Percentiles rank a stretch among this genome's conserved stretches.
phyloP scores from a whole-genome alignment of 805 yeast genomes.

The Cyberlindnera mrakii region DNA sequence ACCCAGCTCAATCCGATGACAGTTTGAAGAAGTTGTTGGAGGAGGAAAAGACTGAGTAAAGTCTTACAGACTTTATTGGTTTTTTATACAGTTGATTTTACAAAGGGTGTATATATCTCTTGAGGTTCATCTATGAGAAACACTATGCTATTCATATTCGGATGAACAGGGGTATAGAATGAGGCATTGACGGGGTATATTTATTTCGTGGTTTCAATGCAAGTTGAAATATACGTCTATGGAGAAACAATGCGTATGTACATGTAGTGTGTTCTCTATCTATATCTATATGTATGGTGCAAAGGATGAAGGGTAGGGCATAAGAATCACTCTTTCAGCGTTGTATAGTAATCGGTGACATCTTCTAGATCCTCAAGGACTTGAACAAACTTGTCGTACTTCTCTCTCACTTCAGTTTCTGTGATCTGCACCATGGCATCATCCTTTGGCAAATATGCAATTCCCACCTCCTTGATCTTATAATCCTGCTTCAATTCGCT shows the following conservation, averaged over 20 bases:
- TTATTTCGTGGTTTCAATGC: too few relatives aligned
- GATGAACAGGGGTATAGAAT: too few relatives aligned
- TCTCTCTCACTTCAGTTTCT: slow-evolving; percentile 44
- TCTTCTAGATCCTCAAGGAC: slow-evolving; percentile 78
- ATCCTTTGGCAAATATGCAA: slow-evolving; percentile 57
- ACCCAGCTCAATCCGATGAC: slow-evolving; percentile 31
- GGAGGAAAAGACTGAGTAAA: slow-evolving; percentile 7
- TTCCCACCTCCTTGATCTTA: slow-evolving; percentile 63
- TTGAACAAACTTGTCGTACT: slow-evolving; percentile 50
- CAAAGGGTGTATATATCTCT: too few relatives aligned
- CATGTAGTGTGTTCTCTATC: not conserved
- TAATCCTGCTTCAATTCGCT: slow-evolving; percentile 46
- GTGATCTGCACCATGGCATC: slow-evolving; percentile 53
- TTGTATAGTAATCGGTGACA: slow-evolving; percentile 73
- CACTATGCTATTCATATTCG: too few relatives aligned
- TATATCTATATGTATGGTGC: not conserved
- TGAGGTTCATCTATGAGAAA: too few relatives aligned
- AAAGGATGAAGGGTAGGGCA: too few relatives aligned
- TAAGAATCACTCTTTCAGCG: slow-evolving; percentile 37
- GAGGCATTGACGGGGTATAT: too few relatives aligned
- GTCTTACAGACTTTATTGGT: not conserved
- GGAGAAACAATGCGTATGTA: not conserved
- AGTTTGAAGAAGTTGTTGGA: slow-evolving; percentile 8
- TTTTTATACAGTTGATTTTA: not conserved
- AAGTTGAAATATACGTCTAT: too few relatives aligned